Conservation (phyloP, 352 stramenopile genomes). For the Globisporangium irregulare region DNA sequence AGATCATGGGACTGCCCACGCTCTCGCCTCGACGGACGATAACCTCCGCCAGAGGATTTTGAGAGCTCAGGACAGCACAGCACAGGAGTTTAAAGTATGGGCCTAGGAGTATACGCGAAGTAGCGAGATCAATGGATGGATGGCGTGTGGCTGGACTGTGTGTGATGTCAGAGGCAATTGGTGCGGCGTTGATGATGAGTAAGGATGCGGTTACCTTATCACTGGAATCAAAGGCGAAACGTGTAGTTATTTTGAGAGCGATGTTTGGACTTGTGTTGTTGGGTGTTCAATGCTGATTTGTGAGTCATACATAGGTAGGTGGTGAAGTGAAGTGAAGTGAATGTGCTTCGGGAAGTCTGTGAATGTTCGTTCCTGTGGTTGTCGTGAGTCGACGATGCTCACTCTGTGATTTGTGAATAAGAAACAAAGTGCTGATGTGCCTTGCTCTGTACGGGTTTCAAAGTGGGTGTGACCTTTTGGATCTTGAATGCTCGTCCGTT, state of each 20-base stretch:
- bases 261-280: no score
- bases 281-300: no score
- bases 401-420: background rate
- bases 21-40: slow-evolving; percentile 8
- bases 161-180: background rate
- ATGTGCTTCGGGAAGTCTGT: background rate
- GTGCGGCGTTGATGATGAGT: background rate
- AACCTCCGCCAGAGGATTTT: background rate
- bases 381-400: background rate
- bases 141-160: background rate
- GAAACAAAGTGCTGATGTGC: background rate
- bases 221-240: no score
- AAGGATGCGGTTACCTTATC: no score
- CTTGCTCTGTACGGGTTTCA: background rate
- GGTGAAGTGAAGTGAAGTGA: background rate
- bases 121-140: background rate
- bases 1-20: slow-evolving; percentile 65
- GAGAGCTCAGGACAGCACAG: background rate
- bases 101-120: background rate
- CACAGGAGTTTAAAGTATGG: background rate
- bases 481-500: no score
- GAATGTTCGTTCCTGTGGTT: background rate
- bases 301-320: no score
- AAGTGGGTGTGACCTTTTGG: background rate
- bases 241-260: background rate